Percentiles rank a stretch among this genome's conserved stretches.
Evolutionary conservation across 2,329 filamentous ascomycete species (phyloP).

Genomic region (Neofusicoccum sp.): DNA sequence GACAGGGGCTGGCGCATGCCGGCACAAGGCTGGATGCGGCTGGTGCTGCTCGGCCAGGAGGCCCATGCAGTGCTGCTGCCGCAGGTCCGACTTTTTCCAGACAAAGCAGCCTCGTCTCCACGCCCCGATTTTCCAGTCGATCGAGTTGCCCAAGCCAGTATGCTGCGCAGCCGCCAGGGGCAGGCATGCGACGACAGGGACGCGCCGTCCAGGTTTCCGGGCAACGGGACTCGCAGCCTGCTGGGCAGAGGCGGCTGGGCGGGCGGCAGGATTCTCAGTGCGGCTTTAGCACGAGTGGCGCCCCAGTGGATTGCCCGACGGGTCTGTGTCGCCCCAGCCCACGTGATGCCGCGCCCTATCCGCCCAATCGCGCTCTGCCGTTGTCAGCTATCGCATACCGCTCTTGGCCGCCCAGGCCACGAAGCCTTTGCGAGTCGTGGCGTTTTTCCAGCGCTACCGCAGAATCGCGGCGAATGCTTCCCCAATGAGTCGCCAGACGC

Average conservation of each 20-base stretch:
- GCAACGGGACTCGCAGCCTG: not conserved
- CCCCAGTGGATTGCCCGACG: not conserved
- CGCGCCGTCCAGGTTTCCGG: not conserved
- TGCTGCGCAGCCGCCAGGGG: not conserved
- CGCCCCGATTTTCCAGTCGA: constrained; percentile 7
- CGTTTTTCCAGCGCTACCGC: not conserved
- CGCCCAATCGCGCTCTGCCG: not conserved
- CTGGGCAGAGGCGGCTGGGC: not conserved
- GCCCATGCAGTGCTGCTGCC: no score
- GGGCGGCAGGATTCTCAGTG: not conserved
- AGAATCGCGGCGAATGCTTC: not conserved
- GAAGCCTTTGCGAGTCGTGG: not conserved
- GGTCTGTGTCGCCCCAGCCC: not conserved
- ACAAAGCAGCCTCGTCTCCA: no score
- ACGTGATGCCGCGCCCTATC: not conserved
- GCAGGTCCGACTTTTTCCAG: no score
- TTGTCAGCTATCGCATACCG: constrained; percentile 8
- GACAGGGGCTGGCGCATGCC: not conserved
- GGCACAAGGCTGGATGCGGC: not conserved
- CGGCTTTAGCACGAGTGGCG: constrained; percentile 10
- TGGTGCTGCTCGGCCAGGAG: not conserved
- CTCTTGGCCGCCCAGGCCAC: not conserved
- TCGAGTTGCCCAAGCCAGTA: constrained; percentile 9
- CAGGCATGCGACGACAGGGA: not conserved
- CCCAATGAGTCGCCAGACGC: not conserved